Evolutionary conservation across 2,329 filamentous ascomycete species (phyloP), one percentile per base, ranked within the genome.

Genomic region (Venturia asperata): DNA sequence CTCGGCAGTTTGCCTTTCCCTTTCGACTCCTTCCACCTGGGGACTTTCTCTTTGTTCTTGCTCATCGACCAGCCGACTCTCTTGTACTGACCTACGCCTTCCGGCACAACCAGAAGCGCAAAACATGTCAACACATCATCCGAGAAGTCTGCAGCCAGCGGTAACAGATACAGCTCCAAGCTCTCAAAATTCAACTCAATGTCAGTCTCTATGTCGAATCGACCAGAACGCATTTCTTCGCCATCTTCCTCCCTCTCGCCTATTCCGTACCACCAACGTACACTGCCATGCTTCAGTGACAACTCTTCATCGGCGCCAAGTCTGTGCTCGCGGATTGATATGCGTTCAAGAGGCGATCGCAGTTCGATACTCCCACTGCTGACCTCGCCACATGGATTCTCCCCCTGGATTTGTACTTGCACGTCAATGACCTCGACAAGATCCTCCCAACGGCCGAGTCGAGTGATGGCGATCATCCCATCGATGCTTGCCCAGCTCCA

Each of bases 401-500:
- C 27, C 27, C 60, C 60, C 13, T 43, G 17, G 27, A 61, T 21
- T n/a, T 27, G 42, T 5, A 61, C 60, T 9, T 1, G 37, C 4
- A 61, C 60, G 37, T 61, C 60, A 27, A 42, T 37, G 11, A 61
- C 42, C n/a, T 45, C 42, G 5, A 61, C 60, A 3, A 61, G 2
- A 39, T 61, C 60, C 60, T 17, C 42, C 34, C 13, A 61, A 13
- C 27, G 13, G n/a, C 60, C 19, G 15, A 61, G 5, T 15, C 37
- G 24, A 52, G 21, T 42, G 30, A 39, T 37, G 27, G 15, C 15
- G 15, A 65, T 30, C 34, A 34, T 27, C 6, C 65, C 63, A 24
- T 65, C 64, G 17, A 67, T 52, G 42, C 39, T 56, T 21, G 64
- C 56, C 65, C 65, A 67, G 52, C 63, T 66, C 65, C 65, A 66